Evolutionary conservation across 2,329 filamentous ascomycete species (phyloP).

Genomic region (Simplicillium aogashimaense): DNA sequence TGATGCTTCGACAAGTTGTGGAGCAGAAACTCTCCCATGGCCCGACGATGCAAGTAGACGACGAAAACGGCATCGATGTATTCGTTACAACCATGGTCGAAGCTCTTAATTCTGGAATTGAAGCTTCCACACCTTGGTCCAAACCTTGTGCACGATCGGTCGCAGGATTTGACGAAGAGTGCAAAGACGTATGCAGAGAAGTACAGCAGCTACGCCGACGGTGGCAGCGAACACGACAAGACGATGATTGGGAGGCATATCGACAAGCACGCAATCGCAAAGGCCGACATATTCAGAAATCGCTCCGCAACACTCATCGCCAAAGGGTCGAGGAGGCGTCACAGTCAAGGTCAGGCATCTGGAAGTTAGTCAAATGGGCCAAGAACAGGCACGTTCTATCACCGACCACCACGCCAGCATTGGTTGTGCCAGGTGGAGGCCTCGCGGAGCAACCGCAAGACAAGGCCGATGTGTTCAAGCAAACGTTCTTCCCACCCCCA

Average conservation of each 20-base stretch:
- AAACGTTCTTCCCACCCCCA: constrained; percentile 1
- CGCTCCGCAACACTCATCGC: too few relatives aligned
- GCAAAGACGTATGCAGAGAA: constrained; percentile 7
- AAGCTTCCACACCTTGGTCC: constrained; percentile 14
- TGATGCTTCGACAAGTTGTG: too few relatives aligned
- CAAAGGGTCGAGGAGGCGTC: constrained; percentile 1
- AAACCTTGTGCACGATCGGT: constrained; percentile 12
- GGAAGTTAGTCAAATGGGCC: constrained; percentile 1
- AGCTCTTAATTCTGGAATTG: constrained; percentile 3
- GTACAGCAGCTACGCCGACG: constrained; percentile 1
- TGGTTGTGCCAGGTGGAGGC: neutral
- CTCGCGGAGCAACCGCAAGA: neutral
- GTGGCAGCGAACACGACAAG: constrained; percentile 6
- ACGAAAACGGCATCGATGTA: neutral
- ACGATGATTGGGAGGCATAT: constrained; percentile 9
- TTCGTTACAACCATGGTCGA: neutral
- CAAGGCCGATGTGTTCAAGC: neutral
- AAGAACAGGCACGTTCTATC: neutral
- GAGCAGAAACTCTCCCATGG: too few relatives aligned
- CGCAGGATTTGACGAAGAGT: constrained; percentile 13
- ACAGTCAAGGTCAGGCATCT: neutral
- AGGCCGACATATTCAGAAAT: constrained; percentile 11
- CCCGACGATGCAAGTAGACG: too few relatives aligned
- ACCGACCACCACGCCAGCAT: neutral
- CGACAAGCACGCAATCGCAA: constrained; percentile 11